phyloP scores from a whole-genome alignment of 169 alveolate species.

The Plasmodium relictum region DNA sequence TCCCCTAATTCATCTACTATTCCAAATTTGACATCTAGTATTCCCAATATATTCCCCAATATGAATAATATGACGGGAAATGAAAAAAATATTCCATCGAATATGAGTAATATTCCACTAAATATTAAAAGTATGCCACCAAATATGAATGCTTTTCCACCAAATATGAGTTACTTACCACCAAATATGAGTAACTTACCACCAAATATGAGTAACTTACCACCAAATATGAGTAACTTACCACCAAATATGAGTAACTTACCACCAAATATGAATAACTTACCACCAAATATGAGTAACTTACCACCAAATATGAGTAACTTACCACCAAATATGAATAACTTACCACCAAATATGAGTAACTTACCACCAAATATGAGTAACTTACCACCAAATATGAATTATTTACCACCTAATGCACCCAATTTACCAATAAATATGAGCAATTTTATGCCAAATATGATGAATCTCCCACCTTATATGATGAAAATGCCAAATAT shows the following conservation, averaged over 20 bases:
- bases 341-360: constrained; percentile 38
- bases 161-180: neutral
- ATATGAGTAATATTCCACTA: constrained; percentile 26
- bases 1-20: neutral
- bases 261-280: constrained; percentile 16
- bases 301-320: constrained; percentile 20
- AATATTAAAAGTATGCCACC: constrained; percentile 21
- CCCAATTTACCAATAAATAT: constrained; percentile 38
- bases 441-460: constrained; percentile 11
- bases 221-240: constrained; percentile 50
- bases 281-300: constrained; percentile 55
- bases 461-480: constrained; percentile 30
- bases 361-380: constrained; percentile 36
- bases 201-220: constrained; percentile 28
- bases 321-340: constrained; percentile 29
- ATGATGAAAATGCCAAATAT: constrained; percentile 42
- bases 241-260: constrained; percentile 34
- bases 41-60: neutral
- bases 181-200: constrained; percentile 37
- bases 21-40: constrained; percentile 2
- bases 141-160: constrained; percentile 1
- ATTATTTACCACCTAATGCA: constrained; percentile 15
- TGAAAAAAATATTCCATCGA: constrained; percentile 4
- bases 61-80: constrained; percentile 5
- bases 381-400: constrained; percentile 58